A percentile compares a stretch with the other conserved stretches of the same genome.
Evolutionary conservation across 1,284 basidiomycete species (phyloP).

Genomic region (Jaminaea rosea): DNA sequence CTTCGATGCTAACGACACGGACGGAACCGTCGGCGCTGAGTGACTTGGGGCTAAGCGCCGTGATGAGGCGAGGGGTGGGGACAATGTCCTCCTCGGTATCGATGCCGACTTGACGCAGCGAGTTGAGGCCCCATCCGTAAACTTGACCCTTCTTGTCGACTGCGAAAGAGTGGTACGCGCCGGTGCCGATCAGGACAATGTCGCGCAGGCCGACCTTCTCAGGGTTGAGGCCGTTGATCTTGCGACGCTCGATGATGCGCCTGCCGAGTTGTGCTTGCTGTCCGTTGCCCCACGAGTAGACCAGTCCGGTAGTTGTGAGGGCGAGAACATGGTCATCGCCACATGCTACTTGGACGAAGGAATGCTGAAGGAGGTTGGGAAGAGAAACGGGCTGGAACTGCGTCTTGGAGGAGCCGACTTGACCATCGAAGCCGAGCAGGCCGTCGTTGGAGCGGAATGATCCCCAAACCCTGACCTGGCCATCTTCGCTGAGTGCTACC

Average conservation of each 20-base stretch:
- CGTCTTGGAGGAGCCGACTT: conserved; percentile 37
- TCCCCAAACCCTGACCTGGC: conserved; percentile 60
- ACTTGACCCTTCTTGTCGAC: conserved; percentile 71
- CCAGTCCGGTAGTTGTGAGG: conserved; percentile 69
- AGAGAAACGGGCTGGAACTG: conserved; percentile 46
- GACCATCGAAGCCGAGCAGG: conserved; percentile 71
- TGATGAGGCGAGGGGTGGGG: conserved; percentile 61
- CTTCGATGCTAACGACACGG: conserved; percentile 54
- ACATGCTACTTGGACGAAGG: conserved; percentile 63
- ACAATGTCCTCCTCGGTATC: conserved; percentile 53
- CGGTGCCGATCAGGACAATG: conserved; percentile 68
- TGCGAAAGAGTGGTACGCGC: conserved; percentile 78
- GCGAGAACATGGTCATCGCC: conserved; percentile 81
- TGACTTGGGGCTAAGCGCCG: conserved; percentile 58
- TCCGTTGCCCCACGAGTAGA: conserved; percentile 71
- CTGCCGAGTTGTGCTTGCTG: conserved; percentile 79
- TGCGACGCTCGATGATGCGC: conserved; percentile 53
- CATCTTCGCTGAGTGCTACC: conserved; percentile 66
- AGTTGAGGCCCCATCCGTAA: conserved; percentile 87
- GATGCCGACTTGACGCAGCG: conserved; percentile 61
- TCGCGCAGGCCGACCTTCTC: conserved; percentile 66
- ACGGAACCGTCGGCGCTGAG: conserved; percentile 56
- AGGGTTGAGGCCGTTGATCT: conserved; percentile 71
- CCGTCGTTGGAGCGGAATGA: conserved; percentile 67
- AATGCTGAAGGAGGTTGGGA: conserved; percentile 51